Evolutionary conservation across 257 asterid genomes (phyloP), one percentile per base, ranked within the genome.

Genomic region (Echium plantagineum): DNA sequence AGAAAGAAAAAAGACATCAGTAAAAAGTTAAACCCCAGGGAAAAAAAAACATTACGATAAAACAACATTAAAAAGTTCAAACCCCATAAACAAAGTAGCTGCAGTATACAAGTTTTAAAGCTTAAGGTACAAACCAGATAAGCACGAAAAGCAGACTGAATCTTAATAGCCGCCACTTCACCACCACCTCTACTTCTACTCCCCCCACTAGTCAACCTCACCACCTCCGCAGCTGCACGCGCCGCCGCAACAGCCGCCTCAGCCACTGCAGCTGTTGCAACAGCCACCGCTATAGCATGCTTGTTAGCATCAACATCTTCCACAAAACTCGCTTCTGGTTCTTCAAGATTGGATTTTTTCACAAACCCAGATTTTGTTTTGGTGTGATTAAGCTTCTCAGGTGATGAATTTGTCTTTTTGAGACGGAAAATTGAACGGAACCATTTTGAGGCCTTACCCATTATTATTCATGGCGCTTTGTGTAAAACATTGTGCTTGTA

Each of bases 201-300:
- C 24, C 87, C 94, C 12, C 46, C 46, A 9, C 90, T 75, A 5
- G 96, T 91, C 66, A 91, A 67, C 53, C 91, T 67, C 42, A 88
- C 95, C 6, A 91, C 98, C 77, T 83, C 89, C 2, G 96, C 96
- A 15, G 98, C 98, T 12, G 98, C 98, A 65, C 88, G 86, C 5
- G 98, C 96, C 3, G 98, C 98, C 6, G 98, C 96, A 5, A 91
- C 86, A 53, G 98, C 98, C 5, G 98, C 98, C 81, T 91, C 96
- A 5, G 98, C 95, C 22, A 89, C 97, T 5, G 87, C 98, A 2
- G 98, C 98, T 1, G 96, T 91, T 35, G 98, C 98, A 47, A 95
- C 96, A 0, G 98, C 98, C 21, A 91, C 96, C n/a, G 95, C 96
- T 65, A 88, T 82, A 2, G 98, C 98, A 47, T 88, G 98, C 68